Base-by-base conservation (phyloP, 1,139 yeast species). In the Yamadazyma buinensis region DNA sequence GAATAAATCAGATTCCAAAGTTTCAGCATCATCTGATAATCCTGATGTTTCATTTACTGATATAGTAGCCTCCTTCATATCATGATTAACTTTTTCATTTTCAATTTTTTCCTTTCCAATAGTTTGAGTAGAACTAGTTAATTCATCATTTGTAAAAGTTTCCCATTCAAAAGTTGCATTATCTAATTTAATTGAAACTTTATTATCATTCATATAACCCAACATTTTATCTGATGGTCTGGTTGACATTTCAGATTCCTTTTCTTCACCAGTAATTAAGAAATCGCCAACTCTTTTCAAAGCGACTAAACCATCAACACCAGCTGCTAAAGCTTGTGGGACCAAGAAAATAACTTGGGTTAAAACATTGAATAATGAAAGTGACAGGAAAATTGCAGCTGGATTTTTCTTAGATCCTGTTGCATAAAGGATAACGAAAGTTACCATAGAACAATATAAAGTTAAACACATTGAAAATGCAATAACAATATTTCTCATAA, bases 331-430 rank as follows among this genome's bases (percentile, higher is more conserved):
- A 44, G 85, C 82, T 64, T 85, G 65, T 15, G 95, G 96, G 32
- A 85, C 61, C 49, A 86, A 61, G 51, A 86, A 67, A 12, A 73
- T 65, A 35, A 64, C 71, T 38, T 62, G 67, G 4, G 78, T 53
- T 48, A 75, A 64, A 22, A 78, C 72, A 49, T 80, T 80, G 64
- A 87, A 88, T 36, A 85, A 67, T 0, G 94, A 73, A 36, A 90
- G 64, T 10, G 95, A 82, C 1, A 96, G 76, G 52, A 88, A 88
- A n/a, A 87, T 77, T 23, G 73, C 61, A 5, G 88, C 90, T 1
- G 95, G 80, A 40, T 69, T 67, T 41, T 76, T 68, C 7, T 17
- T 31, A n/a, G 52, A 49, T 31, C 52, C 46, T 5, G 78, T 59
- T 27, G 73, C 79, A 47, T 80, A 81, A 46, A 84, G 60, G 1